phyloP scores from a whole-genome alignment of 2,329 filamentous ascomycete species.

The Monosporascus sp. region DNA sequence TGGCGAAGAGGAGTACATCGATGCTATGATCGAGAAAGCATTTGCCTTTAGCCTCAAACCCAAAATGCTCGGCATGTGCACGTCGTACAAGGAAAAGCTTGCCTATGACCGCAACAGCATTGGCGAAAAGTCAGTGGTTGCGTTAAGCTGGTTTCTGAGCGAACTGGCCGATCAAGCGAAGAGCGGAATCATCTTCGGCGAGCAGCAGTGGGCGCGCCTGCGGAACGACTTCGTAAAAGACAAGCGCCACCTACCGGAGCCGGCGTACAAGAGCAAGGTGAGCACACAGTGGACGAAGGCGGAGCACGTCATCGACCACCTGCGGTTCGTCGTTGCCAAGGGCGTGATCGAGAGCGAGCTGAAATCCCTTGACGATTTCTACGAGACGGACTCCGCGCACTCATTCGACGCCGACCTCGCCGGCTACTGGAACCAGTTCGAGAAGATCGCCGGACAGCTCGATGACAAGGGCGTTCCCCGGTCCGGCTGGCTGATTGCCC shows the following conservation, averaged over 20 bases:
- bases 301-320: slow-evolving; percentile 51
- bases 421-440: background rate
- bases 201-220: slow-evolving; percentile 30
- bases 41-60: slow-evolving; percentile 50
- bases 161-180: slow-evolving; percentile 49
- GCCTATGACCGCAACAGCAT: slow-evolving; percentile 52
- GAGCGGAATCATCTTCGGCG: slow-evolving; percentile 41
- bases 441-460: background rate
- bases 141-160: slow-evolving; percentile 41
- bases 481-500: background rate
- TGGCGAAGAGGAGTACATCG: slow-evolving; percentile 17
- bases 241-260: background rate
- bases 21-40: slow-evolving; percentile 42
- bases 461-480: background rate
- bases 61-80: slow-evolving; percentile 54
- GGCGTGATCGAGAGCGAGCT: slow-evolving; percentile 28
- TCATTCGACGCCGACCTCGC: slow-evolving; percentile 33
- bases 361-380: slow-evolving; percentile 18
- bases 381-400: slow-evolving; percentile 5
- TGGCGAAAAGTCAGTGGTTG: slow-evolving; percentile 31
- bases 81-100: slow-evolving; percentile 51
- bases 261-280: slow-evolving; percentile 30
- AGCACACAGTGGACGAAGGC: slow-evolving; percentile 14
- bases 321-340: slow-evolving; percentile 47
- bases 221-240: slow-evolving; percentile 11